These are phyloP conservation scores for Collybiopsis confluens DNA, from an alignment of 768 basidiomycete genomes.

Conservation along the genomic window DNA sequence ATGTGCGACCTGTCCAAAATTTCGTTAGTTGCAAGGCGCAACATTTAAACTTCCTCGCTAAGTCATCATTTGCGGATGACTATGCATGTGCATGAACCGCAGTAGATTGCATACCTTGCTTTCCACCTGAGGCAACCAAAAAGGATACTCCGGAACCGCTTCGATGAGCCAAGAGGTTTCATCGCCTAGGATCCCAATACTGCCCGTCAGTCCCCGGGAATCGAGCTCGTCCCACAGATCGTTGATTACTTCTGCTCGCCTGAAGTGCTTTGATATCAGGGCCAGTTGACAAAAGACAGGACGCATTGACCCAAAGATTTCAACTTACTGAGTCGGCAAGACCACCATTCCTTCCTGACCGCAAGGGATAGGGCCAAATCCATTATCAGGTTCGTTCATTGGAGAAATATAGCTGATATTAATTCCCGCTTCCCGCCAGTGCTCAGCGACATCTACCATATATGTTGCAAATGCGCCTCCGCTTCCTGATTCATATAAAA, in stretches of 20 bases:
- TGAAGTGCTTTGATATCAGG: slow-evolving; percentile 1
- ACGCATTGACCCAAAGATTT: too few relatives aligned
- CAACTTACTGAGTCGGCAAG: slow-evolving; percentile 30
- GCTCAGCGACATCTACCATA: slow-evolving; percentile 35
- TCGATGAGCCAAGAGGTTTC: slow-evolving; percentile 30
- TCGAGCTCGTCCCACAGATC: slow-evolving; percentile 29
- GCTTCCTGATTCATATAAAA: slow-evolving; percentile 16
- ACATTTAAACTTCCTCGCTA: too few relatives aligned
- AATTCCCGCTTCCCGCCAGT: slow-evolving; percentile 34
- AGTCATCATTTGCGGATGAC: too few relatives aligned
- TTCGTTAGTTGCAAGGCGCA: neutral
- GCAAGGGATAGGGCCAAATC: slow-evolving; percentile 34
- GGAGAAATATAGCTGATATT: slow-evolving; percentile 36
- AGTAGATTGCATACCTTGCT: slow-evolving; percentile 26
- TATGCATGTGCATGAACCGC: too few relatives aligned
- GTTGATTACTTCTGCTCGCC: slow-evolving; percentile 36
- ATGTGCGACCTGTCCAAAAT: slow-evolving; percentile 25
- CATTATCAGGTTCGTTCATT: slow-evolving; percentile 40
- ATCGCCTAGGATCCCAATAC: slow-evolving; percentile 37
- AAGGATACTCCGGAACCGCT: slow-evolving; percentile 27
- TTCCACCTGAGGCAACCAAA: slow-evolving; percentile 31
- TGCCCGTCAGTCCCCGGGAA: slow-evolving; percentile 20
- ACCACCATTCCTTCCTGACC: slow-evolving; percentile 46
- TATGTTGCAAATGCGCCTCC: slow-evolving; percentile 36
- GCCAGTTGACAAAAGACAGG: too few relatives aligned